Evolutionary conservation across 2,329 filamentous ascomycete genomes (phyloP).

Genomic region (Lasiodiplodia sp.): DNA sequence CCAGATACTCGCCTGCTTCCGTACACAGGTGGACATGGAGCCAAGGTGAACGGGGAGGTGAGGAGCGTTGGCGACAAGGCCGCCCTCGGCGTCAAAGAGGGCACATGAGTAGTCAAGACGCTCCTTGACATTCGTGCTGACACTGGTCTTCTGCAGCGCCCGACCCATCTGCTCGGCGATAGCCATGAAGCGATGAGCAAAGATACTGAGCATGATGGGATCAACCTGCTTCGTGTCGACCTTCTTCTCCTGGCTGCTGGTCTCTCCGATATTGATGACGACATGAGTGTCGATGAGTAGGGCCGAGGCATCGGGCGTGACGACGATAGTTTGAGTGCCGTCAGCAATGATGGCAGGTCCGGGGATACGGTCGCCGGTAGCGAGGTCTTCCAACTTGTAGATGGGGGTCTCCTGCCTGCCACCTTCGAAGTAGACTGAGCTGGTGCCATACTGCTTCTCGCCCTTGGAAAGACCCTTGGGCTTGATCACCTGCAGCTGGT

Average conservation of each 20-base stretch:
- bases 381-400: slow-evolving; percentile 79
- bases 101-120: slow-evolving; percentile 84
- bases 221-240: slow-evolving; percentile 67
- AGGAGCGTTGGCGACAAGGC: slow-evolving; percentile 79
- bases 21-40: slow-evolving; percentile 84
- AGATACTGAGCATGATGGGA: slow-evolving; percentile 79
- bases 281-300: slow-evolving; percentile 86
- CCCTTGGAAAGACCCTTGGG: slow-evolving; percentile 62
- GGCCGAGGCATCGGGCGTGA: slow-evolving; percentile 79
- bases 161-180: slow-evolving; percentile 87
- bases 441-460: slow-evolving; percentile 70
- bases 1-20: slow-evolving; percentile 82
- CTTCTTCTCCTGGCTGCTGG: slow-evolving; percentile 57
- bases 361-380: slow-evolving; percentile 73
- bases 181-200: slow-evolving; percentile 83
- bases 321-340: slow-evolving; percentile 89
- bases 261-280: slow-evolving; percentile 79
- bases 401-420: slow-evolving; percentile 80
- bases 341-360: slow-evolving; percentile 89
- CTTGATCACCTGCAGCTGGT: slow-evolving; percentile 76
- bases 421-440: slow-evolving; percentile 83
- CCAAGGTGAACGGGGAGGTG: slow-evolving; percentile 83
- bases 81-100: slow-evolving; percentile 77
- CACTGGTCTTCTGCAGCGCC: slow-evolving; percentile 79
- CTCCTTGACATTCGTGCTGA: slow-evolving; percentile 83